These are phyloP conservation scores for Triangularia setosa DNA, from an alignment of 2,329 filamentous ascomycete species.

Conservation along the genomic window DNA sequence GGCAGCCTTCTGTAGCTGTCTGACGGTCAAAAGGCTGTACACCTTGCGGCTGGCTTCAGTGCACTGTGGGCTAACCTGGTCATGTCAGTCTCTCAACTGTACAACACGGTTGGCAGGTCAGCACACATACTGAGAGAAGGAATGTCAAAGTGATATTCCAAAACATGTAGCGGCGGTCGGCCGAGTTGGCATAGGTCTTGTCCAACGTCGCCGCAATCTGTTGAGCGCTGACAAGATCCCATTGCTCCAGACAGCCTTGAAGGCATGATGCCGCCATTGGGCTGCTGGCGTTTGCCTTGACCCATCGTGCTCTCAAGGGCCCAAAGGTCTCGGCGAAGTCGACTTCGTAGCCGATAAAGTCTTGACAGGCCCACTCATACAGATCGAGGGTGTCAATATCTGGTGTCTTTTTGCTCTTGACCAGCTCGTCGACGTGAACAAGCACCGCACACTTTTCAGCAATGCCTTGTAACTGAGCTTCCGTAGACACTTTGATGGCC, in stretches of 20 bases:
- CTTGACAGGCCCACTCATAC: constrained; percentile 50
- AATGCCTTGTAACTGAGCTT: constrained; percentile 50
- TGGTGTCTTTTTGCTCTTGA: constrained; percentile 44
- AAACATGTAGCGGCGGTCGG: constrained; percentile 48
- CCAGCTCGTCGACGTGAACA: constrained; percentile 42
- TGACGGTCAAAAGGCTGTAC: constrained; percentile 48
- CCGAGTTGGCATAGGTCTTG: constrained; percentile 44
- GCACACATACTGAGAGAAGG: constrained; percentile 46
- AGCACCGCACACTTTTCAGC: constrained; percentile 43
- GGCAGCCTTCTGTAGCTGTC: constrained; percentile 49
- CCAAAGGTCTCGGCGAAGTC: constrained; percentile 48
- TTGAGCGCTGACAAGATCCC: constrained; percentile 55
- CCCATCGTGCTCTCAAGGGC: constrained; percentile 45
- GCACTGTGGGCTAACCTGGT: constrained; percentile 44
- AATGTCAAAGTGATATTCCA: constrained; percentile 54
- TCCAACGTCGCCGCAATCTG: constrained; percentile 56
- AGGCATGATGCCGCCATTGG: constrained; percentile 42
- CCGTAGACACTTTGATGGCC: constrained; percentile 47
- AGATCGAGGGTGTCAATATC: constrained; percentile 52
- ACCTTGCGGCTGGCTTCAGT: constrained; percentile 48
- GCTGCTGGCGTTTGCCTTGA: constrained; percentile 50
- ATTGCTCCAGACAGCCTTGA: constrained; percentile 50
- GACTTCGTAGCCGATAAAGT: constrained; percentile 33
- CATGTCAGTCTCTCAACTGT: constrained; percentile 21
- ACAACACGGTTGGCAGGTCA: no score